These are phyloP conservation scores for Penicillium palitans DNA, from an alignment of 2,329 filamentous ascomycete species.

Conservation along the genomic window DNA sequence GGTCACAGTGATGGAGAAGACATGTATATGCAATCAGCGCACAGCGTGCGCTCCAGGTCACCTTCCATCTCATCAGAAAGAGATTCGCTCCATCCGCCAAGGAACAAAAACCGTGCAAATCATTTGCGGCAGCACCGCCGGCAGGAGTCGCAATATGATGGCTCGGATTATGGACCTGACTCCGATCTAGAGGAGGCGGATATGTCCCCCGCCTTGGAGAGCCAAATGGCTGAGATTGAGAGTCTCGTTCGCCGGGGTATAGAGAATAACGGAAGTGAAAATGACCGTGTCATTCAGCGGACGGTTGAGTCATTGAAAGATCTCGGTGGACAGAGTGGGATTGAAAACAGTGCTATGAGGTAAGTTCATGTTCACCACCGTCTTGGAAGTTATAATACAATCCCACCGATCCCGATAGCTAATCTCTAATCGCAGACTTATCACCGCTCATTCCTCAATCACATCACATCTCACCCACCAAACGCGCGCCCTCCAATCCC, in stretches of 20 bases:
- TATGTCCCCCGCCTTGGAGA: conserved; percentile 57
- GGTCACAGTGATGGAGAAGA: conserved; percentile 36
- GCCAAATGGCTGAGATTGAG: conserved; percentile 57
- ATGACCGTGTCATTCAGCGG: conserved; percentile 54
- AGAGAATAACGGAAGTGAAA: conserved; percentile 53
- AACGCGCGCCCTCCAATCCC: conserved; percentile 59
- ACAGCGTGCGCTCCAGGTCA: conserved; percentile 30
- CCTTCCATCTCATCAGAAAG: conserved; percentile 28
- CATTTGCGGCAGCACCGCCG: conserved; percentile 40
- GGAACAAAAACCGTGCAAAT: conserved; percentile 41
- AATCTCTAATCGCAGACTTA: conserved; percentile 45
- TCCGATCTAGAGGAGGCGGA: conserved; percentile 56
- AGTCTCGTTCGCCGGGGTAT: conserved; percentile 55
- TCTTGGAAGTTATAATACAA: not conserved
- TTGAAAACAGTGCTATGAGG: conserved; percentile 59
- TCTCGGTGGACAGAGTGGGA: conserved; percentile 55
- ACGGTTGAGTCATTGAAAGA: conserved; percentile 55
- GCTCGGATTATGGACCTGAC: conserved; percentile 59
- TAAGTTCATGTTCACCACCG: conserved; percentile 38
- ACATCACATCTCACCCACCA: conserved; percentile 62
- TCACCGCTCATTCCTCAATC: conserved; percentile 59
- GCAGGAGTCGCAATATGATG: conserved; percentile 54
- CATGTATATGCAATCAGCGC: conserved; percentile 29
- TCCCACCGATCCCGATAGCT: not conserved
- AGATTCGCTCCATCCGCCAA: conserved; percentile 36